Evolutionary conservation across 2,329 filamentous ascomycete species (phyloP).

Genomic region (Sporothrix luriei): DNA sequence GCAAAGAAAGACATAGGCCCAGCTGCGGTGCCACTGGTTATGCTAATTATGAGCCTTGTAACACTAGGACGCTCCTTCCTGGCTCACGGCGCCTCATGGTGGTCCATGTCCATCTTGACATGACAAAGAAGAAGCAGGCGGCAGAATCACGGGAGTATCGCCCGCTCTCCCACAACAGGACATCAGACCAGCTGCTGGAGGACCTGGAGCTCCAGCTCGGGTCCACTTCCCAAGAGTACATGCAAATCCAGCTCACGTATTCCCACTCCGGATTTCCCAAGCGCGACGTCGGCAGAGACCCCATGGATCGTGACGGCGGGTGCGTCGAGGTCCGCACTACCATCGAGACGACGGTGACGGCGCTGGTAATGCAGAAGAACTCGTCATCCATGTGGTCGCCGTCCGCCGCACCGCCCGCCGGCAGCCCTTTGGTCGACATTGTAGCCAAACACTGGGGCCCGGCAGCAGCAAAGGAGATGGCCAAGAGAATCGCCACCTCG

Average conservation of each 20-base stretch:
- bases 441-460: conserved; percentile 55
- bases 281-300: conserved; percentile 28
- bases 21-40: not conserved
- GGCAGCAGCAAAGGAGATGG: conserved; percentile 48
- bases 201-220: conserved; percentile 62
- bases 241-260: conserved; percentile 58
- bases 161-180: conserved; percentile 40
- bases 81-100: conserved; percentile 54
- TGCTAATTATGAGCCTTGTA: not conserved
- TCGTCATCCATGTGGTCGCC: conserved; percentile 57
- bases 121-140: conserved; percentile 33
- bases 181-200: conserved; percentile 59
- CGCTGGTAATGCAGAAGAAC: conserved; percentile 54
- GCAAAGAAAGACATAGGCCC: too few relatives aligned
- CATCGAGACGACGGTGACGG: conserved; percentile 57
- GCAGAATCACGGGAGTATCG: conserved; percentile 36
- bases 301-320: conserved; percentile 37
- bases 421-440: conserved; percentile 49
- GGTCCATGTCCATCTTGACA: conserved; percentile 49
- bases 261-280: conserved; percentile 59
- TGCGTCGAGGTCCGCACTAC: conserved; percentile 50
- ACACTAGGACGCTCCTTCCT: conserved; percentile 39
- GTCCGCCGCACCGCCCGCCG: conserved; percentile 41
- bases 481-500: conserved; percentile 41
- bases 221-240: conserved; percentile 51